These are phyloP conservation scores for Panus rudis DNA, from an alignment of 768 basidiomycete genomes.

Conservation along the genomic window DNA sequence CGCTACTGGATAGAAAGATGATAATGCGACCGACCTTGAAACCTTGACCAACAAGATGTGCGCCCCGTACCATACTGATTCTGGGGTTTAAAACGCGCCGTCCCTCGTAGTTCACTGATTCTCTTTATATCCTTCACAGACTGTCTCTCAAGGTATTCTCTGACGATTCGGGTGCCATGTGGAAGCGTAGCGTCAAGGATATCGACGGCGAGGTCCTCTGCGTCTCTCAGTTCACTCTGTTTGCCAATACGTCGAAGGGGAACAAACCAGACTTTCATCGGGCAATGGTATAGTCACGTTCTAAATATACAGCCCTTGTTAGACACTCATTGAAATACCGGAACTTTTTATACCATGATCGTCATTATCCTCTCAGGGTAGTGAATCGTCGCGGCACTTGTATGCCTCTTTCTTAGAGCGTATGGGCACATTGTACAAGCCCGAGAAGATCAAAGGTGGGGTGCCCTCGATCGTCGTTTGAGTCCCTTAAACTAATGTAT, in stretches of 20 bases:
- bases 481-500: conserved; percentile 7
- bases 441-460: conserved; percentile 76
- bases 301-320: neutral
- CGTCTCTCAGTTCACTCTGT: conserved; percentile 89
- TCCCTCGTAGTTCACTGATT: neutral
- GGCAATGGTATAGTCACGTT: conserved; percentile 66
- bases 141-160: conserved; percentile 70
- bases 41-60: conserved; percentile 80
- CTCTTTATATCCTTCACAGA: conserved; percentile 29
- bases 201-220: conserved; percentile 88
- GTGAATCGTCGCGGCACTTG: conserved; percentile 57
- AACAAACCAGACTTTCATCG: conserved; percentile 89
- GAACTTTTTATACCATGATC: conserved; percentile 3
- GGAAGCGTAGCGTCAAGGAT: conserved; percentile 86
- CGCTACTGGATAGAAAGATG: conserved; percentile 48
- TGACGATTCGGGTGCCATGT: conserved; percentile 57
- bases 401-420: conserved; percentile 70
- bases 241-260: conserved; percentile 83
- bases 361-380: conserved; percentile 36
- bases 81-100: neutral
- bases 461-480: conserved; percentile 3
- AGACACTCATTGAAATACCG: conserved; percentile 1
- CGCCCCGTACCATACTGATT: conserved; percentile 15
- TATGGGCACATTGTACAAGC: conserved; percentile 57
- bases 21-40: conserved; percentile 67